phyloP scores from a whole-genome alignment of 2,329 filamentous ascomycete species.

The Chalaropsis thielavioides region DNA sequence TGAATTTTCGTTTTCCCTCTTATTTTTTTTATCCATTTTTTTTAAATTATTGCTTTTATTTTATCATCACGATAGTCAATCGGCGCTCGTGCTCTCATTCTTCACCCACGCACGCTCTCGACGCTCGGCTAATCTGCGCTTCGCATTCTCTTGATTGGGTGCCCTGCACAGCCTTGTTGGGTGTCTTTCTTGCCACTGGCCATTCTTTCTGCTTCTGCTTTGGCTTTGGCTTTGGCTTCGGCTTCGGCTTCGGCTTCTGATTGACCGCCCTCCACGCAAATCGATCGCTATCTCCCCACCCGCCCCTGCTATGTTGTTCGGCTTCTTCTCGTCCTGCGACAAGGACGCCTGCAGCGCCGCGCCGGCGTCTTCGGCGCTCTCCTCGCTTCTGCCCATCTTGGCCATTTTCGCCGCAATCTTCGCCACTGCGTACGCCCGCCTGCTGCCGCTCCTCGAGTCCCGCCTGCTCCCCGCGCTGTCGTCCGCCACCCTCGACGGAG shows the following conservation, averaged over 20 bases:
- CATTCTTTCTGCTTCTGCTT: not conserved
- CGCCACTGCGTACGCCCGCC: constrained; percentile 44
- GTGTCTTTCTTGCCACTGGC: not conserved
- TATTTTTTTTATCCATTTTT: not conserved
- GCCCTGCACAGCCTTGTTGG: not conserved
- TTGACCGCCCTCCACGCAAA: not conserved
- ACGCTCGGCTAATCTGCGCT: not conserved
- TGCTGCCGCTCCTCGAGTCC: constrained; percentile 57
- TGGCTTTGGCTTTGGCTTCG: not conserved
- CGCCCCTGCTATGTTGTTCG: constrained; percentile 25
- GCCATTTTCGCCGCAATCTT: constrained; percentile 45
- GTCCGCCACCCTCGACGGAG: constrained; percentile 40
- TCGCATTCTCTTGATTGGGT: not conserved
- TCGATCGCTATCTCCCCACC: not conserved
- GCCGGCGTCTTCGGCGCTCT: constrained; percentile 32
- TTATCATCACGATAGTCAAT: too few species aligned
- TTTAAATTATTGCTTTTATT: not conserved
- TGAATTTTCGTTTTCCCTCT: not conserved
- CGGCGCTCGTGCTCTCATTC: not conserved
- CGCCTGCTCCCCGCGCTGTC: constrained; percentile 28
- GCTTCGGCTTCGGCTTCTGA: not conserved
- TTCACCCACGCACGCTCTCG: not conserved
- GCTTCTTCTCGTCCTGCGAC: constrained; percentile 36
- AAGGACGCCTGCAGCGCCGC: constrained; percentile 41
- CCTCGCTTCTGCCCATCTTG: constrained; percentile 56